phyloP scores from a whole-genome alignment of 2,329 filamentous ascomycete genomes.

The Penicillium italicum region DNA sequence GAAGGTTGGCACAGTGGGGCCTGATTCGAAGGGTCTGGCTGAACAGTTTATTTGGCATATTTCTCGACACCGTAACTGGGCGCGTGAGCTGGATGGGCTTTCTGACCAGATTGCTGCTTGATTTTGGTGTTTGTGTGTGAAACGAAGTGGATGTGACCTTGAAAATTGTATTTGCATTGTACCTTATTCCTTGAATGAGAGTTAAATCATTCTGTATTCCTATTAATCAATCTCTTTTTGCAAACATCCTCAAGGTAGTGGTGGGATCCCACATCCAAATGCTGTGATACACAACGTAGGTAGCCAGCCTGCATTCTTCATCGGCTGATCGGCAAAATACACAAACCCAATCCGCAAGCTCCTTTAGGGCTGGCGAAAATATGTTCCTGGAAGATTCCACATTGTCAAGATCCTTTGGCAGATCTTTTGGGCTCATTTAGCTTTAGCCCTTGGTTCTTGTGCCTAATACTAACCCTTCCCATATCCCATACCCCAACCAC shows the following conservation, averaged over 20 bases:
- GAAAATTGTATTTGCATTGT: background rate
- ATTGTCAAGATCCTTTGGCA: background rate
- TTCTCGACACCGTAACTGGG: slow-evolving; percentile 69
- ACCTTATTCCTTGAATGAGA: background rate
- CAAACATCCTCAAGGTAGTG: background rate
- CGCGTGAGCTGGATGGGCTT: slow-evolving; percentile 70
- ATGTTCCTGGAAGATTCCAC: background rate
- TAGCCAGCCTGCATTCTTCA: background rate
- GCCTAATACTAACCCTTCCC: background rate
- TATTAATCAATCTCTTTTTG: background rate
- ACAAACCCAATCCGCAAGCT: background rate
- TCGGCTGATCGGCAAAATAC: background rate
- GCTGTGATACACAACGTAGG: background rate
- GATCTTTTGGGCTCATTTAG: background rate
- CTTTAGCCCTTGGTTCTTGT: background rate
- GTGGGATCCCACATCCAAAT: background rate
- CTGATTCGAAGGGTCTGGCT: slow-evolving; percentile 64
- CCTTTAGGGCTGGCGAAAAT: background rate
- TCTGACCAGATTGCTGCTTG: slow-evolving; percentile 66
- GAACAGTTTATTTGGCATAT: slow-evolving; percentile 68
- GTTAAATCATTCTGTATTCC: background rate
- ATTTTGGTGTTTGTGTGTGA: background rate
- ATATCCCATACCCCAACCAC: background rate
- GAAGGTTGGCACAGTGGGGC: slow-evolving; percentile 53
- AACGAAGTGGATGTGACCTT: background rate